Base-by-base conservation (phyloP, 108 stramenopile genomes). In the Schizochytrium sp. region DNA sequence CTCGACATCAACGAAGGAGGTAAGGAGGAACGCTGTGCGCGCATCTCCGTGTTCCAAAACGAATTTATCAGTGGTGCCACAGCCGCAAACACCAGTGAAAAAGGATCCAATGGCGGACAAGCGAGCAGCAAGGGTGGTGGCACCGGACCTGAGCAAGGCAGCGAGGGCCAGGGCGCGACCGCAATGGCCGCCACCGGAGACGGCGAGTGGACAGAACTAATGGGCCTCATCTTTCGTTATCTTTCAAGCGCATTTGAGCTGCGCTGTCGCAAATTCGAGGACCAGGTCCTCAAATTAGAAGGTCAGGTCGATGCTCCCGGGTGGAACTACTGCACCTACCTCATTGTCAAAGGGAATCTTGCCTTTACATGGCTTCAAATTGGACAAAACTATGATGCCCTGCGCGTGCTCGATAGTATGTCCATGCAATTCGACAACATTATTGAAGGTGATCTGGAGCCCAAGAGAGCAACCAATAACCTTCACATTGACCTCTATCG, bases 291-390 rank as follows among this genome's bases (percentile, higher is more conserved):
- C 45, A 83, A 83, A 28, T 23, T 83, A 12, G 76, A 83, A 45
- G 48, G 6, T 12, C 76, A 83, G 48, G 76, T 53, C 25, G 76
- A 83, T 83, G 76, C 28, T 8, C 76, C 76, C 0, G 76, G 76
- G 48, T 83, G 76, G 76, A 83, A 83, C 51, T 83, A 83, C 51
- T 83, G 76, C 51, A 83, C 76, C 45, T 83, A 83, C 51, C 76
- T 83, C 10, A 83, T 83, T 53, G 45, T 83, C 23, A 83, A 83
- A 1, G 76, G 48, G 4, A 83, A 83, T 53, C 76, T 83, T 1
- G 76, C 76, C 51, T 53, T 83, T 53, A 53, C 48, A 8, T 83
- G 76, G 76, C 76, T 83, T 23, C 76, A 83, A 2, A 53, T 83
- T 12, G 76, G 76, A 6, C 76, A 83, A 23, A 21, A 47, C 23